These are phyloP conservation scores for Groenewaldozyma sp. DNA, from an alignment of 1,139 yeast genomes.

Conservation along the genomic window DNA sequence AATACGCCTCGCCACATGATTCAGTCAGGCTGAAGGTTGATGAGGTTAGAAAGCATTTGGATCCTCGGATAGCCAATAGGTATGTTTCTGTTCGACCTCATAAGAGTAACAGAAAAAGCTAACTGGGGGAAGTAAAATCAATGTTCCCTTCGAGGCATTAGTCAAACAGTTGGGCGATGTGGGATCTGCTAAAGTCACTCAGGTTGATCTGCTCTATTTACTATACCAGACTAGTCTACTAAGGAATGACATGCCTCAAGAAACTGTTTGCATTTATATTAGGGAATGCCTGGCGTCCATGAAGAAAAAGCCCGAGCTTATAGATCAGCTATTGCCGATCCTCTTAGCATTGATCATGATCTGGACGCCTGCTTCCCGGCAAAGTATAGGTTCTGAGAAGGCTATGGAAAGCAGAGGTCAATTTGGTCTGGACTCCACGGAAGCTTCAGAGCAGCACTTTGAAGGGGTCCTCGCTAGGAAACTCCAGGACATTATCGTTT, in stretches of 20 bases:
- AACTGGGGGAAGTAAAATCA: slow-evolving; percentile 4
- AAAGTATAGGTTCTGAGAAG: not conserved
- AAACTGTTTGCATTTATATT: not conserved
- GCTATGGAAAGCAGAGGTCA: not conserved
- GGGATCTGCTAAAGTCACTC: not conserved
- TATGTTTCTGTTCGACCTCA: slow-evolving; percentile 14
- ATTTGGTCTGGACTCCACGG: not conserved
- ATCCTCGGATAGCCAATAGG: slow-evolving; percentile 58
- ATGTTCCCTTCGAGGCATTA: slow-evolving; percentile 48
- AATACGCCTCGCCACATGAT: slow-evolving; percentile 62
- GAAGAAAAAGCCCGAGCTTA: not conserved
- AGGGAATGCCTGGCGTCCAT: not conserved
- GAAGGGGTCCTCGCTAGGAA: not conserved
- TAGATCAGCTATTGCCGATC: not conserved
- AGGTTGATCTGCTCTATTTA: not conserved
- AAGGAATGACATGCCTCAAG: not conserved
- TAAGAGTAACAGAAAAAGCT: not conserved
- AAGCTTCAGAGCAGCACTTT: not conserved
- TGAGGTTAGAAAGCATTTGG: slow-evolving; percentile 55
- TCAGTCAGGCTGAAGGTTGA: slow-evolving; percentile 63
- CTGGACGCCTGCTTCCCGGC: not conserved
- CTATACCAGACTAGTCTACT: not conserved
- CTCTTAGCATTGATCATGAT: not conserved
- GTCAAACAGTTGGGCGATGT: slow-evolving; percentile 44
- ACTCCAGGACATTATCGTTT: not conserved